Evolutionary conservation across 441 rosid species (phyloP).

Genomic region (Eutrema salsugineum): DNA sequence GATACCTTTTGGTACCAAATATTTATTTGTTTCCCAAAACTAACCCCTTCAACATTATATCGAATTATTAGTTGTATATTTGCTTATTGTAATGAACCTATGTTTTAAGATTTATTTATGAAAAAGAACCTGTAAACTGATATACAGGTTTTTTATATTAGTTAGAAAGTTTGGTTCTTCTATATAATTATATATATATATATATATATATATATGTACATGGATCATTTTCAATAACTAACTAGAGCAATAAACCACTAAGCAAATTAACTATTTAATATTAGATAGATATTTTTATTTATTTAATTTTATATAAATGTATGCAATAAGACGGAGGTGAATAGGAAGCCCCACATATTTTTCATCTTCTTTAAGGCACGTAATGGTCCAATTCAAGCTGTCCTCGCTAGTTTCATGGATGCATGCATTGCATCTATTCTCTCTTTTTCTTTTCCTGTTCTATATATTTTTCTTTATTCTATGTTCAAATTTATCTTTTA

Average conservation of each 20-base stretch:
- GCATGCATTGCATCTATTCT: slow-evolving; percentile 67
- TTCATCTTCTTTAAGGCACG: slow-evolving; percentile 47
- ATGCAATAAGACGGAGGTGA: slow-evolving; percentile 17
- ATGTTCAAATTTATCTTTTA: background rate
- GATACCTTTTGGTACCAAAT: slow-evolving; percentile 14
- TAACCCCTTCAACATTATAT: background rate
- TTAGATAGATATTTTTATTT: background rate
- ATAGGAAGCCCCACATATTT: slow-evolving; percentile 51
- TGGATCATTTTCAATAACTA: background rate
- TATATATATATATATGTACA: background rate
- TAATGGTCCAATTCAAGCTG: slow-evolving; percentile 59
- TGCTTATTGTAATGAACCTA: background rate
- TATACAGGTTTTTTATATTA: background rate
- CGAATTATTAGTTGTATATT: background rate
- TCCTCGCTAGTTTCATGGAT: slow-evolving; percentile 37
- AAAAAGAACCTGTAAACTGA: background rate
- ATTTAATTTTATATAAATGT: slow-evolving; percentile 19
- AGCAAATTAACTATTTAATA: slow-evolving; percentile 1
- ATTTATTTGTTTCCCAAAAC: slow-evolving; percentile 16
- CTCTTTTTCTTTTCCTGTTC: background rate
- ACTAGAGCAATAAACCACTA: slow-evolving; percentile 9
- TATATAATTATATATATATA: background rate
- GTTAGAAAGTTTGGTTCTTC: background rate
- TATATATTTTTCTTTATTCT: background rate
- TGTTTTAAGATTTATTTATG: background rate